Evolutionary conservation across 148 eudicot species (phyloP).

Genomic region (Vaccinium darrowii): DNA sequence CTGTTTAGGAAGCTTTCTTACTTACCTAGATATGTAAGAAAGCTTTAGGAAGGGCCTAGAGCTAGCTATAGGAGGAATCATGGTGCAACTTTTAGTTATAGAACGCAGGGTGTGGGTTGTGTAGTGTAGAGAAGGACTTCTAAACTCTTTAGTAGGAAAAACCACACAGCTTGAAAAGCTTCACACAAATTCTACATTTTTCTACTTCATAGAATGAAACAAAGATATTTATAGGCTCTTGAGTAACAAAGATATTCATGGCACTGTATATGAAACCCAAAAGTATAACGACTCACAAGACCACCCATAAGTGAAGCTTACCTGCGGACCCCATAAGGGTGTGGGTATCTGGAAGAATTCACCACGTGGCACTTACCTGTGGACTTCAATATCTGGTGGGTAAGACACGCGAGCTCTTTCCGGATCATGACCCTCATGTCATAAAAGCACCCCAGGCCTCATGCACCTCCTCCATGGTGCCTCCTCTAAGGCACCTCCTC

Average conservation of each 20-base stretch:
- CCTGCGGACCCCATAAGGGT: too few relatives aligned
- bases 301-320: not conserved
- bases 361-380: too few relatives aligned
- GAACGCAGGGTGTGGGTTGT: not conserved
- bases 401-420: too few relatives aligned
- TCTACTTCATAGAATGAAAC: not conserved
- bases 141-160: not conserved
- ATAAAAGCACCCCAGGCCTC: too few relatives aligned
- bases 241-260: not conserved
- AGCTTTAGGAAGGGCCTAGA: not conserved
- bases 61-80: not conserved
- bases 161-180: not conserved
- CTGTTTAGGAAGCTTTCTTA: not conserved
- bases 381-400: too few relatives aligned
- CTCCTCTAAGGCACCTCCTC: too few relatives aligned
- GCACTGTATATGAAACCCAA: not conserved
- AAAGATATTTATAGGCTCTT: not conserved
- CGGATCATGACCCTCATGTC: too few relatives aligned
- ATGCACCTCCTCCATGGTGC: too few relatives aligned
- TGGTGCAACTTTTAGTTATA: not conserved
- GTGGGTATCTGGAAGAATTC: too few relatives aligned
- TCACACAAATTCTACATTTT: not conserved
- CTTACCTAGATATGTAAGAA: not conserved
- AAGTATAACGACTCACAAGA: not conserved
- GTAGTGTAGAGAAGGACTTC: not conserved